phyloP scores from a whole-genome alignment of 345 rosid species.

The Boechera retrofracta region DNA sequence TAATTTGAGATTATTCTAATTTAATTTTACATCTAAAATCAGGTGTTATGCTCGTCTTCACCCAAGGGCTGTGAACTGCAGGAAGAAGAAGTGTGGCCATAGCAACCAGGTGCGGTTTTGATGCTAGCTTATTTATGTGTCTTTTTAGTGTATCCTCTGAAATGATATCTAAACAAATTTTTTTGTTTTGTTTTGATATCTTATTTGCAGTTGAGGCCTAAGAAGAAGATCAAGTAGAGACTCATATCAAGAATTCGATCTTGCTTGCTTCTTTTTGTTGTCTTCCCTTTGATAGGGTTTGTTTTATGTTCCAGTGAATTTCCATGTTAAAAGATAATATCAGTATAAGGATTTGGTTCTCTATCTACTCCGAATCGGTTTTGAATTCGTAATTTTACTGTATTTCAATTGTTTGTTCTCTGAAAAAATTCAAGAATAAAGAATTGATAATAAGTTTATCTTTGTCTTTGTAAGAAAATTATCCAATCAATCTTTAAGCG shows the following conservation, averaged over 20 bases:
- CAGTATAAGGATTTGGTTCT: slow-evolving; percentile 30
- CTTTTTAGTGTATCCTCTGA: not conserved
- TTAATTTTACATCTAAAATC: not conserved
- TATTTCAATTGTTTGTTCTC: too few species aligned
- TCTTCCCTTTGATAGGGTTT: not conserved
- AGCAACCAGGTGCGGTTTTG: slow-evolving; percentile 78
- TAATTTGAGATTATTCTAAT: not conserved
- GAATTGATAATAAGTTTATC: too few species aligned
- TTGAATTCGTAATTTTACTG: too few species aligned
- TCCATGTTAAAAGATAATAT: slow-evolving; percentile 36
- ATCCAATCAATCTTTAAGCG: too few species aligned
- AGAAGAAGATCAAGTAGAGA: slow-evolving; percentile 88
- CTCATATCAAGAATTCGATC: not conserved
- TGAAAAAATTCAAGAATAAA: too few species aligned
- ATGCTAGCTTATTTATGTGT: not conserved
- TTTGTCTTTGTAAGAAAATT: too few species aligned
- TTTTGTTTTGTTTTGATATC: not conserved
- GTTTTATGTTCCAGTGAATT: slow-evolving; percentile 31
- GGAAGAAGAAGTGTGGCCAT: slow-evolving; percentile 99
- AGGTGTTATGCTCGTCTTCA: slow-evolving; percentile 97
- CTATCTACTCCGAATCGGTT: too few species aligned
- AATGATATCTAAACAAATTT: not conserved
- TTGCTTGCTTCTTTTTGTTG: slow-evolving; percentile 15
- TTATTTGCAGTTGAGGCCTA: slow-evolving; percentile 87
- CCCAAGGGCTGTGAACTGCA: slow-evolving; percentile 95